A percentile compares a stretch with the other conserved stretches of the same genome.
Evolutionary conservation across 1,284 basidiomycete genomes (phyloP).

Genomic region (Irpex sp.): DNA sequence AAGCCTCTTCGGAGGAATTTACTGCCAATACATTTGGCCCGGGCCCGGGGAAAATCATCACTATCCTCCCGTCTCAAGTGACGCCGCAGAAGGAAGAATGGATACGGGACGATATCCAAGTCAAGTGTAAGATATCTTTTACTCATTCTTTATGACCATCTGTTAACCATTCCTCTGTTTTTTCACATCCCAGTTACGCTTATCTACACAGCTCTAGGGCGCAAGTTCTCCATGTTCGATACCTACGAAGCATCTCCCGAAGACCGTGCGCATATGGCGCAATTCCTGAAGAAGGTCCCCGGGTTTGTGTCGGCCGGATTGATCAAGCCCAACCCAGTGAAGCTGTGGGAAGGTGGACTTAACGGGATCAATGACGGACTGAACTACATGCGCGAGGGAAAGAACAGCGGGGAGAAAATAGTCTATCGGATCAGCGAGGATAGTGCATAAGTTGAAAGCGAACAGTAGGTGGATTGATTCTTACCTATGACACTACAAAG

Average conservation of each 20-base stretch:
- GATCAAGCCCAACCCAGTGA: constrained; percentile 5
- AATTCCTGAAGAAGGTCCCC: neutral
- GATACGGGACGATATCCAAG: too few species aligned
- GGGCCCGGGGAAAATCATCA: constrained; percentile 2
- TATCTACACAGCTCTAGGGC: neutral
- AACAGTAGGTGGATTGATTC: too few species aligned
- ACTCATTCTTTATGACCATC: too few species aligned
- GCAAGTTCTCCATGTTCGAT: neutral
- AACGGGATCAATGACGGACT: constrained; percentile 17
- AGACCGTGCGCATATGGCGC: neutral
- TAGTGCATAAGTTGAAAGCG: neutral
- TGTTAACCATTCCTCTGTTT: too few species aligned
- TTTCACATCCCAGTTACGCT: neutral
- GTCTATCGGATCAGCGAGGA: constrained; percentile 10
- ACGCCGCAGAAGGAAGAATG: too few species aligned
- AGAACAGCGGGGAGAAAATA: constrained; percentile 22
- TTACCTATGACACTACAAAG: too few species aligned
- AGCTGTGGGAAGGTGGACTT: constrained; percentile 19
- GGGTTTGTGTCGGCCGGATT: neutral
- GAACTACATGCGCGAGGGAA: constrained; percentile 19
- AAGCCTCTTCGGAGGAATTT: constrained; percentile 13
- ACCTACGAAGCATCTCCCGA: neutral
- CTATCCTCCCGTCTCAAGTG: neutral
- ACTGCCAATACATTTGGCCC: constrained; percentile 15
- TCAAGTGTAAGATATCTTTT: too few species aligned